Evolutionary conservation across 2,329 filamentous ascomycete genomes (phyloP).

Genomic region (Aspergillus eucalypticola): DNA sequence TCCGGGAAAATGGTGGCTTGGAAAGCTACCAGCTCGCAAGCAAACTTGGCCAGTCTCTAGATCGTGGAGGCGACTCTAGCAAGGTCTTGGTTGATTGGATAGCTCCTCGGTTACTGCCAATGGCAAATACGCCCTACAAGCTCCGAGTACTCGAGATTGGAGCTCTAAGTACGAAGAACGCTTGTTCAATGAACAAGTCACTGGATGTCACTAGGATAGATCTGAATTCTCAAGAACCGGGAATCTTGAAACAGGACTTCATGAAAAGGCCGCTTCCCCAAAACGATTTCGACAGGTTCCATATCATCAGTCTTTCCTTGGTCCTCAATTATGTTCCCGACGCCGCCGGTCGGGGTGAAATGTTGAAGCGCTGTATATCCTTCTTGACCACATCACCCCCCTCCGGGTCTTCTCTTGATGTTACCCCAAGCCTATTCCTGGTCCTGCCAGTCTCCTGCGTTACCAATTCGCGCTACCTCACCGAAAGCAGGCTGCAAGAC

Average conservation of each 20-base stretch:
- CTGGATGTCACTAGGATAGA: slow-evolving; percentile 85
- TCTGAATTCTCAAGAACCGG: slow-evolving; percentile 76
- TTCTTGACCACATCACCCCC: slow-evolving; percentile 58
- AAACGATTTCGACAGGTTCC: slow-evolving; percentile 66
- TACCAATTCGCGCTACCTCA: slow-evolving; percentile 85
- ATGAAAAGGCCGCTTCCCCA: slow-evolving; percentile 78
- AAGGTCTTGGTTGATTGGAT: slow-evolving; percentile 63
- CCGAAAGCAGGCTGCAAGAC: slow-evolving; percentile 64
- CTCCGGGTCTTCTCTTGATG: slow-evolving; percentile 23
- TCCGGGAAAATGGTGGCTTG: slow-evolving; percentile 60
- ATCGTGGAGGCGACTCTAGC: slow-evolving; percentile 65
- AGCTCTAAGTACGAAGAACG: slow-evolving; percentile 79
- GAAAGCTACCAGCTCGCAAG: slow-evolving; percentile 63
- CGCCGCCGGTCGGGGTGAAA: slow-evolving; percentile 71
- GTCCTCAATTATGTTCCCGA: slow-evolving; percentile 94
- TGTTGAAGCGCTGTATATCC: slow-evolving; percentile 73
- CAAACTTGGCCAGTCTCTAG: slow-evolving; percentile 60
- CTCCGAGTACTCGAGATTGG: slow-evolving; percentile 84
- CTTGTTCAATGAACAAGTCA: slow-evolving; percentile 69
- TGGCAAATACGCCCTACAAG: slow-evolving; percentile 27
- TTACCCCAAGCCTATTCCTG: slow-evolving; percentile 68
- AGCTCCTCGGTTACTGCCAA: slow-evolving; percentile 27
- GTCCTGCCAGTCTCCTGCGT: slow-evolving; percentile 88
- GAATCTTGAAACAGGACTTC: slow-evolving; percentile 86
- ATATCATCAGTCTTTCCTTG: slow-evolving; percentile 86